phyloP scores from a whole-genome alignment of 495 filamentous ascomycete genomes.

The Glonium stellatum region DNA sequence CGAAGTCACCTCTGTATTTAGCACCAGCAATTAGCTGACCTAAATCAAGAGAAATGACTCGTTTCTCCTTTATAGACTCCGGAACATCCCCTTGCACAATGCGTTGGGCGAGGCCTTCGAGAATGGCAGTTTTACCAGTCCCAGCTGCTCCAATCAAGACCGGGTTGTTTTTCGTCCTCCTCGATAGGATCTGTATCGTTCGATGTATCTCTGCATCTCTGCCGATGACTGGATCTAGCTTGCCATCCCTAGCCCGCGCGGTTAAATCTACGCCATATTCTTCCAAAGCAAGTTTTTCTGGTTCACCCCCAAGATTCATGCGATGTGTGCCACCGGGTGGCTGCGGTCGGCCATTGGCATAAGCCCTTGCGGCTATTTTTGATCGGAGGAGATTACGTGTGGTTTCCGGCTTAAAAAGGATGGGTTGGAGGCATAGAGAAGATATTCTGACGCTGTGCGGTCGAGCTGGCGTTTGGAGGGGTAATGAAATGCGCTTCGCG shows the following conservation, averaged over 20 bases:
- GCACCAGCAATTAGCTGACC: conserved; percentile 91
- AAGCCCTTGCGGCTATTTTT: conserved; percentile 42
- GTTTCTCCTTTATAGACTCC: conserved; percentile 92
- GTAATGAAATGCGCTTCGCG: conserved; percentile 24
- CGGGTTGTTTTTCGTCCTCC: conserved; percentile 94
- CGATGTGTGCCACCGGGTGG: conserved; percentile 87
- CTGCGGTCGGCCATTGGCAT: conserved; percentile 73
- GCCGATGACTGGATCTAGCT: conserved; percentile 93
- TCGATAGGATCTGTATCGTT: conserved; percentile 87
- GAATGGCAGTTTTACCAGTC: conserved; percentile 90
- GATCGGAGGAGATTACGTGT: conserved; percentile 1
- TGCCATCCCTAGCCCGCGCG: conserved; percentile 74
- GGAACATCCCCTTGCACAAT: conserved; percentile 92
- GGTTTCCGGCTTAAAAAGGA: not conserved
- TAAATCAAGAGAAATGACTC: conserved; percentile 77
- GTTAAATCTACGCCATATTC: conserved; percentile 89
- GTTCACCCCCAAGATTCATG: conserved; percentile 77
- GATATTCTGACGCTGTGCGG: not conserved
- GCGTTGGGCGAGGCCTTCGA: conserved; percentile 85
- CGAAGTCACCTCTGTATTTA: conserved; percentile 93
- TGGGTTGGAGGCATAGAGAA: not conserved
- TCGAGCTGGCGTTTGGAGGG: conserved; percentile 22
- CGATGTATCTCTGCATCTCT: conserved; percentile 85
- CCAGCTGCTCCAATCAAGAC: conserved; percentile 88
- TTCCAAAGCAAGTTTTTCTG: conserved; percentile 79